phyloP scores from a whole-genome alignment of 1,139 yeast species.

The Taiozyma sp. region DNA sequence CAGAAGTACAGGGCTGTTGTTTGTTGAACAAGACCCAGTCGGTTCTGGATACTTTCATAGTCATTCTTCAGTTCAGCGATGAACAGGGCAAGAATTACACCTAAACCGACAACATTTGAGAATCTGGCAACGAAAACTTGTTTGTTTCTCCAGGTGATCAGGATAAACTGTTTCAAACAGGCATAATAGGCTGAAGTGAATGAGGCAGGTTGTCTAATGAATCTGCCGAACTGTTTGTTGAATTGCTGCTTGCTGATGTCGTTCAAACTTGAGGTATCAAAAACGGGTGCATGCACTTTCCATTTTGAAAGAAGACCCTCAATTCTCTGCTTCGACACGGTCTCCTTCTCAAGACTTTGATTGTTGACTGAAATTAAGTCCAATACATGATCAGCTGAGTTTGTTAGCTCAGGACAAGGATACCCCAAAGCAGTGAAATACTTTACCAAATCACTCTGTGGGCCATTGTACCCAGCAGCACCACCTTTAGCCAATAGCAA shows the following conservation, averaged over 20 bases:
- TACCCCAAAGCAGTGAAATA: constrained; percentile 45
- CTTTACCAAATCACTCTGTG: constrained; percentile 35
- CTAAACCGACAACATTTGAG: constrained; percentile 63
- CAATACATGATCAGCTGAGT: constrained; percentile 69
- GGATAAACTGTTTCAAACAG: constrained; percentile 16
- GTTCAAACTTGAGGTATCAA: not conserved
- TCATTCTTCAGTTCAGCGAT: constrained; percentile 64
- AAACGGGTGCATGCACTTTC: constrained; percentile 8
- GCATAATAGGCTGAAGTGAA: constrained; percentile 30
- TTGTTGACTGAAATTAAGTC: constrained; percentile 53
- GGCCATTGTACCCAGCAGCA: constrained; percentile 56
- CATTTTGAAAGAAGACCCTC: constrained; percentile 25
- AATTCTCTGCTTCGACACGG: constrained; percentile 32
- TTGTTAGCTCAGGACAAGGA: constrained; percentile 52
- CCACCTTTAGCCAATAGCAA: constrained; percentile 67
- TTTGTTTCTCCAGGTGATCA: constrained; percentile 32
- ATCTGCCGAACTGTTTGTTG: constrained; percentile 8
- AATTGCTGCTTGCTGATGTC: not conserved
- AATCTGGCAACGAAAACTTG: constrained; percentile 64
- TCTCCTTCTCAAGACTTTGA: constrained; percentile 33
- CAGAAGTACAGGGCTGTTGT: constrained; percentile 68
- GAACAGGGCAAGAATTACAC: constrained; percentile 60
- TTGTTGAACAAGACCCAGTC: constrained; percentile 77
- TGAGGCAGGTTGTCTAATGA: constrained; percentile 26
- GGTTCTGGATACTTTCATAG: constrained; percentile 55